A percentile compares a stretch with the other conserved stretches of the same genome.
Evolutionary conservation across 805 yeast genomes (phyloP).

Genomic region (Ogataea pignaliae): DNA sequence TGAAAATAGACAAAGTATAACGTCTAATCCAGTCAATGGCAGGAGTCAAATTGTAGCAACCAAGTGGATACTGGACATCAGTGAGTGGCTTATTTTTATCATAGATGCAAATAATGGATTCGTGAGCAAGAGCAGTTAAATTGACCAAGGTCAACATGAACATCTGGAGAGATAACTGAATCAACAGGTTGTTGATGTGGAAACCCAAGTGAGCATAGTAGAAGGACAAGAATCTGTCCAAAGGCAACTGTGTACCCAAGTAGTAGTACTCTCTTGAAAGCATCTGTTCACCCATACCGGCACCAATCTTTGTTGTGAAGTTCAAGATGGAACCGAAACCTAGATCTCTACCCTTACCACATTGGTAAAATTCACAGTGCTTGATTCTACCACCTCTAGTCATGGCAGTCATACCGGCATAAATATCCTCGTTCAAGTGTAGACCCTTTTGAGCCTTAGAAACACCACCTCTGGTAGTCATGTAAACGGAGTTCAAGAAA

Average conservation of each 20-base stretch:
- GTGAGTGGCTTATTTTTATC: conserved; percentile 62
- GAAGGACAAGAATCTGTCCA: conserved; percentile 77
- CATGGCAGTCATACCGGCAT: conserved; percentile 82
- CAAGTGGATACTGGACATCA: conserved; percentile 60
- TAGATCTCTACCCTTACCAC: conserved; percentile 88
- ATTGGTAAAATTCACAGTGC: conserved; percentile 83
- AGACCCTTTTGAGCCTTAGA: conserved; percentile 84
- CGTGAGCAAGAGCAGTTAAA: conserved; percentile 69
- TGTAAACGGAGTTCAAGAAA: conserved; percentile 67
- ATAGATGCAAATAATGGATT: conserved; percentile 63
- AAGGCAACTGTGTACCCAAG: conserved; percentile 73
- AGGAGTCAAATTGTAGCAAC: conserved; percentile 72
- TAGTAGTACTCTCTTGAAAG: conserved; percentile 79
- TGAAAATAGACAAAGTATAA: conserved; percentile 74
- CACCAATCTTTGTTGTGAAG: conserved; percentile 85
- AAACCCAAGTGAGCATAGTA: conserved; percentile 86
- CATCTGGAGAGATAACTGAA: conserved; percentile 68
- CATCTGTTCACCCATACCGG: conserved; percentile 93
- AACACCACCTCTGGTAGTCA: conserved; percentile 86
- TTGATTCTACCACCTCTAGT: conserved; percentile 84
- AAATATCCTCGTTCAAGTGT: conserved; percentile 83
- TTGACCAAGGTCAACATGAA: conserved; percentile 69
- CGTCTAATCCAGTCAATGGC: conserved; percentile 79
- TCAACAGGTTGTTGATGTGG: conserved; percentile 76
- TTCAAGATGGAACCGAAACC: conserved; percentile 84